Evolutionary conservation across 306 rosid species (phyloP).

Genomic region (Delonix regia): DNA sequence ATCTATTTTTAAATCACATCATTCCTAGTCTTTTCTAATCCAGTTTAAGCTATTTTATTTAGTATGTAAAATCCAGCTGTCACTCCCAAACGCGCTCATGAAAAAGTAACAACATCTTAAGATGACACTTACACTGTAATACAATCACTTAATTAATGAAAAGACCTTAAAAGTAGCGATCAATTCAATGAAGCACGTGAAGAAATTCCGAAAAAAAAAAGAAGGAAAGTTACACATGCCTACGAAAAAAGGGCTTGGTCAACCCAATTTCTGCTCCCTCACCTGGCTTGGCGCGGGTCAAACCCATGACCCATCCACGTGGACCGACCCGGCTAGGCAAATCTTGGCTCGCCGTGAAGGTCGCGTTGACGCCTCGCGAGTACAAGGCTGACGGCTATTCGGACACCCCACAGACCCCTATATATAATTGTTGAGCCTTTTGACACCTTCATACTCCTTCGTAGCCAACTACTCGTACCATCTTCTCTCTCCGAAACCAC

Average conservation of each 20-base stretch:
- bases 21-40: background rate
- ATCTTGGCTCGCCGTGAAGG: constrained; percentile 41
- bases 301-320: background rate
- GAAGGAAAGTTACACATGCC: background rate
- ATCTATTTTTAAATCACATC: background rate
- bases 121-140: background rate
- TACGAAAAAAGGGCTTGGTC: constrained; percentile 21
- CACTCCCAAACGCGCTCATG: background rate
- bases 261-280: constrained; percentile 29
- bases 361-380: constrained; percentile 65
- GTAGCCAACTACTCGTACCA: constrained; percentile 35
- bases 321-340: constrained; percentile 4
- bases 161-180: background rate
- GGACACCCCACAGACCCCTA: constrained; percentile 36
- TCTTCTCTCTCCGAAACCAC: constrained; percentile 29
- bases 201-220: background rate
- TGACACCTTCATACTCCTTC: constrained; percentile 53
- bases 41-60: background rate
- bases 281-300: background rate
- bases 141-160: background rate
- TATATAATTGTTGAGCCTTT: constrained; percentile 43
- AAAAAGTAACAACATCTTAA: background rate
- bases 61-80: constrained; percentile 1
- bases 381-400: constrained; percentile 47
- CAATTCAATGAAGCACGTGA: background rate